These are phyloP conservation scores for Sordariomycetes sp. DNA, from an alignment of 2,329 filamentous ascomycete genomes.

Conservation along the genomic window DNA sequence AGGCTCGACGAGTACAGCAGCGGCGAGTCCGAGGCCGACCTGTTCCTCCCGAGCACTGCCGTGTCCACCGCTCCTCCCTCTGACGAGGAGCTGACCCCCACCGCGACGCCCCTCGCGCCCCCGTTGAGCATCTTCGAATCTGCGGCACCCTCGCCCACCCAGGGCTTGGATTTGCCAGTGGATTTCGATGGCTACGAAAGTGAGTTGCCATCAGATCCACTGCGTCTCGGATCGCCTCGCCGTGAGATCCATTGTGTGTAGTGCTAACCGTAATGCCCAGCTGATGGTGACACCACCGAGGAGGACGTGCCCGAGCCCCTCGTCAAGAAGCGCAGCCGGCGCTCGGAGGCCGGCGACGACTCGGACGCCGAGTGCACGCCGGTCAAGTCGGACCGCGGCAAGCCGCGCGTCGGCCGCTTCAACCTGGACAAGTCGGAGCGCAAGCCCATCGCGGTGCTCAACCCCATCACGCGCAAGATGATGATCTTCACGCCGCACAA, in stretches of 20 bases:
- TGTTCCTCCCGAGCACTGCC: constrained; percentile 22
- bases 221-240: background rate
- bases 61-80: background rate
- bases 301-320: constrained; percentile 44
- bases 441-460: constrained; percentile 48
- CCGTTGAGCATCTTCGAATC: constrained; percentile 10
- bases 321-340: constrained; percentile 35
- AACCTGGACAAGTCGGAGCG: constrained; percentile 41
- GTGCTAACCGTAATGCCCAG: constrained; percentile 17
- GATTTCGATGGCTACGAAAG: constrained; percentile 49
- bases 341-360: constrained; percentile 16
- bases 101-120: constrained; percentile 23
- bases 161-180: constrained; percentile 21
- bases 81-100: constrained; percentile 27
- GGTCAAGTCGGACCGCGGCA: constrained; percentile 34
- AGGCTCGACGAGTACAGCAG: constrained; percentile 26
- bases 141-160: constrained; percentile 16
- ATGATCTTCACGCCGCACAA: constrained; percentile 51
- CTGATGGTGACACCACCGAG: constrained; percentile 52
- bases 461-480: constrained; percentile 47
- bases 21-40: constrained; percentile 30
- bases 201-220: constrained; percentile 27
- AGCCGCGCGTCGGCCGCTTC: constrained; percentile 44
- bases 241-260: background rate
- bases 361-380: constrained; percentile 38